These are phyloP conservation scores for Camptophora hylomeconis DNA, from an alignment of 2,329 filamentous ascomycete genomes.

Conservation along the genomic window DNA sequence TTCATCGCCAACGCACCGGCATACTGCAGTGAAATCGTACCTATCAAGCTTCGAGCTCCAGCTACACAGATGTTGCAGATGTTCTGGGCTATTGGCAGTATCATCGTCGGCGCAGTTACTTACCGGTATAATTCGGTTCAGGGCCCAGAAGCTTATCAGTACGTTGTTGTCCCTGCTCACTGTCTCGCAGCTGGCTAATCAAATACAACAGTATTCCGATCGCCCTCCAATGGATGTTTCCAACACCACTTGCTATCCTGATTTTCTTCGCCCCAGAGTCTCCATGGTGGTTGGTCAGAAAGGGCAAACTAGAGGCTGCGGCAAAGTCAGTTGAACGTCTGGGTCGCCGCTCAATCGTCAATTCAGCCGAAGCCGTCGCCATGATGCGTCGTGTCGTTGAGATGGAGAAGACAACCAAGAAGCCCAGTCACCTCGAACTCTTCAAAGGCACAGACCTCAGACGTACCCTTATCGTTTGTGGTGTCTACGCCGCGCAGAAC, in stretches of 20 bases:
- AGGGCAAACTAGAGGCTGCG: conserved; percentile 33
- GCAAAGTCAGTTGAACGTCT: conserved; percentile 37
- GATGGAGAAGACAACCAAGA: conserved; percentile 20
- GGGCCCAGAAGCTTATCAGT: conserved; percentile 30
- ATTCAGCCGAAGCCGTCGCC: conserved; percentile 20
- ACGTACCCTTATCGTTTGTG: conserved; percentile 22
- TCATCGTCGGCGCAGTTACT: conserved; percentile 46
- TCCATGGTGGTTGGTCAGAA: conserved; percentile 43
- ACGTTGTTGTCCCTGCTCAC: conserved; percentile 15
- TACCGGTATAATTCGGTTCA: conserved; percentile 36
- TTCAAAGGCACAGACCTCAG: conserved; percentile 22
- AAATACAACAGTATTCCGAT: conserved; percentile 34
- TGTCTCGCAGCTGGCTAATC: conserved; percentile 21
- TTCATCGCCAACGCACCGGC: conserved; percentile 54
- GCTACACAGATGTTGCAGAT: conserved; percentile 52
- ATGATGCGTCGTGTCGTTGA: conserved; percentile 24
- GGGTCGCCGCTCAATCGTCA: conserved; percentile 30
- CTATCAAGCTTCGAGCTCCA: conserved; percentile 43
- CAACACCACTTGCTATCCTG: conserved; percentile 40
- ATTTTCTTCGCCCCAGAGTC: conserved; percentile 39
- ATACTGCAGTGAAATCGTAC: conserved; percentile 50
- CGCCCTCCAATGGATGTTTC: conserved; percentile 47
- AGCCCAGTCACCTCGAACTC: conserved; percentile 21
- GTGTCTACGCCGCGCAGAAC: conserved; percentile 26
- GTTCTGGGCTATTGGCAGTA: conserved; percentile 51